phyloP scores from a whole-genome alignment of 2,329 filamentous ascomycete genomes.

The Akanthomyces lecanii region DNA sequence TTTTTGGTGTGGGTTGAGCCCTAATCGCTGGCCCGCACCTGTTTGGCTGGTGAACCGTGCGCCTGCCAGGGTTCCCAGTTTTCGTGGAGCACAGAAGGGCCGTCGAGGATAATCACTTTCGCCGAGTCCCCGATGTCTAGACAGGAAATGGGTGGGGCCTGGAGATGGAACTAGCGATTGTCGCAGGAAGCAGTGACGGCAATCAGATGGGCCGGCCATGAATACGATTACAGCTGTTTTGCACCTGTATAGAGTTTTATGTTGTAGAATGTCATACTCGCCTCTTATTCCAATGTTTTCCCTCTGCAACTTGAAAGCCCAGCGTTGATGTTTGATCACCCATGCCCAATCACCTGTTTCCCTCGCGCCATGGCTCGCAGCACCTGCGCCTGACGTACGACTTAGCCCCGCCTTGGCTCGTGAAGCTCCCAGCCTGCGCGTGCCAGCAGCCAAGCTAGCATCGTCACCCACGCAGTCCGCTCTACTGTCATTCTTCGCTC shows the following conservation, averaged over 20 bases:
- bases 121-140: background rate
- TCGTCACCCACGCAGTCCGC: slow-evolving; percentile 8
- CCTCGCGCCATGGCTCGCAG: background rate
- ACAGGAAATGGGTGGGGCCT: background rate
- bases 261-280: background rate
- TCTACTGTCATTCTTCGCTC: background rate
- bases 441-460: slow-evolving; percentile 8
- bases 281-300: too few relatives aligned
- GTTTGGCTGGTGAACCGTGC: background rate
- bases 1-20: slow-evolving; percentile 30
- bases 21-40: slow-evolving; percentile 21
- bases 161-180: background rate
- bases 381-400: slow-evolving; percentile 13
- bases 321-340: background rate
- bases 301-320: too few relatives aligned
- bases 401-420: slow-evolving; percentile 14
- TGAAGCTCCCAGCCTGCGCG: slow-evolving; percentile 2
- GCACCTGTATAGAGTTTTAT: background rate
- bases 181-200: background rate
- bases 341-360: background rate
- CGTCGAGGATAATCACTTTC: slow-evolving; percentile 5
- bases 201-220: background rate
- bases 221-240: background rate
- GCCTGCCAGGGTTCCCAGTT: background rate
- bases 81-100: background rate